Evolutionary conservation across 2,329 filamentous ascomycete genomes (phyloP), one percentile per base, ranked within the genome.

Genomic region (Colletotrichum orchidophilum): DNA sequence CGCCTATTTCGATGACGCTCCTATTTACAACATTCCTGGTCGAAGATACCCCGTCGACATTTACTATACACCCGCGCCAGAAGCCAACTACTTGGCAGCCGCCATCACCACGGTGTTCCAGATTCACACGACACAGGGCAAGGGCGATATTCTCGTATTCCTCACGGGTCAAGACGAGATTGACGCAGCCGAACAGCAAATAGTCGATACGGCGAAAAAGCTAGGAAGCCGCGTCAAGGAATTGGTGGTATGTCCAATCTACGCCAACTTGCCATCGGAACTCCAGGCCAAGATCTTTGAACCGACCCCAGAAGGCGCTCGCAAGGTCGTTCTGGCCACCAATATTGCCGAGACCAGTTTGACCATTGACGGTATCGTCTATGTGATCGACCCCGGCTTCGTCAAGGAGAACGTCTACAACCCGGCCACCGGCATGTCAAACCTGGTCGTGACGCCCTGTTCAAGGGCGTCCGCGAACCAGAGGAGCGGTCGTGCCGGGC

Each of bases 321-420:
- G 96, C 31, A 99, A 98, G 79, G 94, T 98, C 0, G 94, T 99
- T 0, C 83, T 98, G 46, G 95, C 96, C 0, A 98, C 96, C 2
- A 99, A 99, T 78, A 98, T 99, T 80, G 96, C 96, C 2, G 96
- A 99, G 81, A 99, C 96, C 0, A 95, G 91, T 85, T 83, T 99
- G 77, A 99, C 96, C 0, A 97, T 99, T 69, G 95, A 98, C 79
- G 96, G 95, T 18, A 97, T 98, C 71, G 93, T 96, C 9, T 98
- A 97, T 79, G 96, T 98, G 42, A 97, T 98, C 71, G 96, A 99
- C 76, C 94, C 94, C 0, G 96, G 96, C 0, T 97, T 97, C 74
- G 94, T 96, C 73, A 99, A 99, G 80, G 94, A 98, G 78, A 97
- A 97, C 75, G 89, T 95, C 1, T 98, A 96, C 83, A 97, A 97